Evolutionary conservation across 345 rosid genomes (phyloP), one percentile per base, ranked within the genome.

Genomic region (Eucalyptus polyanthemos): DNA sequence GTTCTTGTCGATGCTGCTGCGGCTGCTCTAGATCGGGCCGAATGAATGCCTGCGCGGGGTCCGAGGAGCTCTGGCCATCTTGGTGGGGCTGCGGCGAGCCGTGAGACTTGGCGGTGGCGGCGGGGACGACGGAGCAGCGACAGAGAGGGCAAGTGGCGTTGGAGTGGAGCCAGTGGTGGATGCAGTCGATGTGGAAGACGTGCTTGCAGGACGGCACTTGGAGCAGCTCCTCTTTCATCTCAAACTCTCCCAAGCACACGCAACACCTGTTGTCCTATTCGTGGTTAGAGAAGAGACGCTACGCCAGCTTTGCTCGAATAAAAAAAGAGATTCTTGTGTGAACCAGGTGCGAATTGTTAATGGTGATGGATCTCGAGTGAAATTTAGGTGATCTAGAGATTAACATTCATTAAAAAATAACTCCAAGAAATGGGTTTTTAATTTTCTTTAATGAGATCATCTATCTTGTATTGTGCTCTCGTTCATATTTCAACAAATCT

Each of bases 121-220:
- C 37, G 47, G 95, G 89, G 91, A 89, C 80, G 83, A 97, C 94
- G 87, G 91, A 94, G 88, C 94, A 92, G 92, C 99, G 94, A 86
- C 99, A 97, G 15, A 97, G 99, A 54, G 99, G 99, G 87, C 99
- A 97, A 34, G 99, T 97, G 89, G 96, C 91, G 94, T 96, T 95
- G 67, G 96, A 90, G 87, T 94, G 95, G 50, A 97, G 96, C 99
- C 99, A 97, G 88, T 93, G 95, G 62, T 91, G 94, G 89, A 97
- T 93, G 93, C 99, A 97, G n/a, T 97, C 96, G 6, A 92, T 90
- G 89, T 97, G 99, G 89, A 97, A 97, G 86, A 97, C 95, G 91
- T 97, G 99, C 90, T 94, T 95, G 91, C 99, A 97, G 53, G 91
- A 93, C 87, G 99, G 99, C 90, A 97, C 93, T 91, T 97, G 98